These are phyloP conservation scores for Dioszegia aurantiaca DNA, from an alignment of 768 basidiomycete species.

Conservation along the genomic window DNA sequence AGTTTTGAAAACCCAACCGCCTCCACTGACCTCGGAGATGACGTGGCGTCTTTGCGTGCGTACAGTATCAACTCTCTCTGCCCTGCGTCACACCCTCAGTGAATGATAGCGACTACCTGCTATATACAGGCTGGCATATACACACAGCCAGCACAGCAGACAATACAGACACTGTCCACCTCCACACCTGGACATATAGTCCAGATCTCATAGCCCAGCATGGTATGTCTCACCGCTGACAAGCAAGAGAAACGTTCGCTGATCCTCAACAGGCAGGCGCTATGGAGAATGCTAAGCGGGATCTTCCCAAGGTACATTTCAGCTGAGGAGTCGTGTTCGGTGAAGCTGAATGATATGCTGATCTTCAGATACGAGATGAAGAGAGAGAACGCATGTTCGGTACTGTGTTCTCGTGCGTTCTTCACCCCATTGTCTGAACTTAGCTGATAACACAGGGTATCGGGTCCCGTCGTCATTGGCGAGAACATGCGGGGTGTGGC, in stretches of 20 bases:
- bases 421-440: not conserved
- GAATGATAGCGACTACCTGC: not conserved
- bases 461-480: constrained; percentile 96
- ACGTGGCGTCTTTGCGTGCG: not conserved
- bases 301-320: constrained; percentile 64
- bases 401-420: constrained; percentile 47
- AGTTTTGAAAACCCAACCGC: not conserved
- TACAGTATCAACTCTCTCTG: not conserved
- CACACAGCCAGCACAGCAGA: not conserved
- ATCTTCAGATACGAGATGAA: constrained; percentile 70
- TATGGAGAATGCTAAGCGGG: constrained; percentile 80
- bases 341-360: not conserved
- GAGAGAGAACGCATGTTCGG: constrained; percentile 67
- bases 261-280: constrained; percentile 70
- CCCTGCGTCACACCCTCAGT: constrained; percentile 6
- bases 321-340: not conserved
- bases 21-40: not conserved
- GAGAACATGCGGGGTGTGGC: constrained; percentile 97
- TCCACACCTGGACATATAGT: not conserved
- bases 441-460: constrained; percentile 71
- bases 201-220: constrained; percentile 9
- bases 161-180: not conserved
- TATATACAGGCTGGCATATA: not conserved
- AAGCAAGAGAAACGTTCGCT: constrained; percentile 1
- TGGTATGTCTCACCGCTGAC: constrained; percentile 5